These are phyloP conservation scores for Paecilomyces sp. DNA, from an alignment of 2,329 filamentous ascomycete species.

Conservation along the genomic window DNA sequence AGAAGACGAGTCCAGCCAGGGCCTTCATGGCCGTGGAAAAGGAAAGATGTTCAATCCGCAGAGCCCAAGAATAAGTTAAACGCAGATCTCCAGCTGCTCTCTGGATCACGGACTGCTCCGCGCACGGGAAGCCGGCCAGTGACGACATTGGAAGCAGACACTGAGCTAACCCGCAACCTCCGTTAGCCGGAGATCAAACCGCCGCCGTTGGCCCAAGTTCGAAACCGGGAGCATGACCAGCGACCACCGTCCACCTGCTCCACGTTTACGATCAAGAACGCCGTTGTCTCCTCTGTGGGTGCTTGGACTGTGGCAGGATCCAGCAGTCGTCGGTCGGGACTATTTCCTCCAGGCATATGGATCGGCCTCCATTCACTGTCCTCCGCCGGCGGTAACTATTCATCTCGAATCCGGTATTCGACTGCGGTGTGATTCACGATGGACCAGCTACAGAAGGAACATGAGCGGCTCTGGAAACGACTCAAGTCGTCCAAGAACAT, in stretches of 20 bases:
- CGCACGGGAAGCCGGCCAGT: background rate
- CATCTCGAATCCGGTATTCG: slow-evolving; percentile 13
- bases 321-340: background rate
- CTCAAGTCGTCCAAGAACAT: slow-evolving; percentile 65
- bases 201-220: background rate
- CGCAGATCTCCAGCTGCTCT: background rate
- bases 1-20: background rate
- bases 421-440: slow-evolving; percentile 30
- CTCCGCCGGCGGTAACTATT: slow-evolving; percentile 19
- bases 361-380: slow-evolving; percentile 10
- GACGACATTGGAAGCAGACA: background rate
- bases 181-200: background rate
- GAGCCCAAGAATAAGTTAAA: background rate
- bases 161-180: background rate
- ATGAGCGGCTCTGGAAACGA: slow-evolving; percentile 62
- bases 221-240: background rate
- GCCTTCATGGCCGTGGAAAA: background rate
- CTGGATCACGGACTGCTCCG: no score
- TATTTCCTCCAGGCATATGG: background rate
- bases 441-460: slow-evolving; percentile 65
- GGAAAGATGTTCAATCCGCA: background rate
- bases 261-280: background rate
- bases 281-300: background rate
- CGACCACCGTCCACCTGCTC: background rate
- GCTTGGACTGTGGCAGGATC: background rate